These are phyloP conservation scores for Fusarium succisae DNA, from an alignment of 2,329 filamentous ascomycete species.

Conservation along the genomic window DNA sequence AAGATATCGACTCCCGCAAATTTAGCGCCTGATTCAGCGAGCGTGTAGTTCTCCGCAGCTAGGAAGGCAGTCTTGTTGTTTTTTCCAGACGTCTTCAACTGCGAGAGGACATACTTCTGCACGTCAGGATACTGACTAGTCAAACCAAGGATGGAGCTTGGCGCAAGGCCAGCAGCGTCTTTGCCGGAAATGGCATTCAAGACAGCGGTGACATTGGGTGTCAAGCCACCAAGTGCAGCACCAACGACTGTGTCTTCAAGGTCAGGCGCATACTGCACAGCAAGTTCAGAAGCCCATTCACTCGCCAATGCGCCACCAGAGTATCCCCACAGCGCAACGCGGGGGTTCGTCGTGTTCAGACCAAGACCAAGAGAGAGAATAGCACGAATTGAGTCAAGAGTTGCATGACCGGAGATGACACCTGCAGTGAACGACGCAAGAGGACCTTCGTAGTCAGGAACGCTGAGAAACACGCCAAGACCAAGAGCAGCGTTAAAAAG, in stretches of 20 bases:
- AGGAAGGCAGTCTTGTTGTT: constrained; percentile 38
- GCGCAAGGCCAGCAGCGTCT: constrained; percentile 28
- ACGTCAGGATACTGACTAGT: constrained; percentile 35
- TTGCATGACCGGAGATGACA: constrained; percentile 54
- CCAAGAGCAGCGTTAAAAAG: constrained; percentile 16
- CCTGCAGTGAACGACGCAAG: constrained; percentile 56
- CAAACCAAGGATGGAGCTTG: constrained; percentile 34
- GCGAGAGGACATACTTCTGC: constrained; percentile 23
- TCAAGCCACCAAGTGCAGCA: constrained; percentile 59
- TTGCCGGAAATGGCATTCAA: constrained; percentile 47
- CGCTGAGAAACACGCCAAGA: constrained; percentile 45
- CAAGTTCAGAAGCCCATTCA: constrained; percentile 63
- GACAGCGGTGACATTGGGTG: constrained; percentile 52
- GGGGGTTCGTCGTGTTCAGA: constrained; percentile 30
- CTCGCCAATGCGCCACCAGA: constrained; percentile 63
- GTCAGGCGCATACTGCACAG: constrained; percentile 62
- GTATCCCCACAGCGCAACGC: constrained; percentile 63
- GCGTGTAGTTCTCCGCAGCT: constrained; percentile 17
- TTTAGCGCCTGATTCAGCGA: constrained; percentile 8
- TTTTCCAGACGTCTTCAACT: constrained; percentile 26
- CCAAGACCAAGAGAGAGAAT: constrained; percentile 49
- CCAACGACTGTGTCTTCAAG: constrained; percentile 54
- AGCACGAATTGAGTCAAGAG: constrained; percentile 57
- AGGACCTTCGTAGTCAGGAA: constrained; percentile 59
- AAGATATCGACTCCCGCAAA: constrained; percentile 23